A percentile compares a stretch with the other conserved stretches of the same genome.
Evolutionary conservation across 2,329 filamentous ascomycete genomes (phyloP).

Genomic region (Penicillium sp.): DNA sequence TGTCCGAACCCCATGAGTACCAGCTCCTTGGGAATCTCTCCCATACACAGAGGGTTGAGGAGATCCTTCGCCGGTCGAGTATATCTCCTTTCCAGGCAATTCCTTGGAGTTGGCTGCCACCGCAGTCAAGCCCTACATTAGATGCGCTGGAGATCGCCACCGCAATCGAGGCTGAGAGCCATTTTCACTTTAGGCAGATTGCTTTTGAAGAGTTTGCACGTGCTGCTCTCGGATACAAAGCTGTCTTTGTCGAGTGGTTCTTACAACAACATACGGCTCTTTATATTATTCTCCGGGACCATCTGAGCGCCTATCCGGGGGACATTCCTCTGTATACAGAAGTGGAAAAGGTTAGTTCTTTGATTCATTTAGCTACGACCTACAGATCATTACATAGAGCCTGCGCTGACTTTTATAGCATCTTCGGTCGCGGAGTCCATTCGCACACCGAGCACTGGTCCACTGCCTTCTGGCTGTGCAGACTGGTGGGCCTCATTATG

Average conservation of each 20-base stretch:
- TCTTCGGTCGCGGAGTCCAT: slow-evolving; percentile 37
- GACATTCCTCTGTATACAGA: slow-evolving; percentile 33
- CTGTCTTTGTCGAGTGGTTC: slow-evolving; percentile 39
- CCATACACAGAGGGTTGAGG: slow-evolving; percentile 41
- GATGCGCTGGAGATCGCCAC: slow-evolving; percentile 30
- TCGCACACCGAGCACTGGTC: slow-evolving; percentile 37
- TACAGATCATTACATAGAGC: neutral
- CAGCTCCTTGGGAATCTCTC: slow-evolving; percentile 29
- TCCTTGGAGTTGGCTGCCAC: slow-evolving; percentile 41
- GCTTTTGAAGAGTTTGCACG: slow-evolving; percentile 43
- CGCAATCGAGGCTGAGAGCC: slow-evolving; percentile 40
- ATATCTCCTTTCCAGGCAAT: slow-evolving; percentile 19
- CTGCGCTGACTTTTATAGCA: slow-evolving; percentile 22
- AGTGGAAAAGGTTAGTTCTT: slow-evolving; percentile 35
- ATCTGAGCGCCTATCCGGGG: slow-evolving; percentile 34
- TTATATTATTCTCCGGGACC: slow-evolving; percentile 33
- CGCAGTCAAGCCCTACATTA: slow-evolving; percentile 17
- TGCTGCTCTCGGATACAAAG: slow-evolving; percentile 37
- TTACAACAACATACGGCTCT: slow-evolving; percentile 39
- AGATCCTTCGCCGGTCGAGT: slow-evolving; percentile 37
- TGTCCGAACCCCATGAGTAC: slow-evolving; percentile 30
- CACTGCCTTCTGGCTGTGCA: slow-evolving; percentile 30
- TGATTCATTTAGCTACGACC: neutral
- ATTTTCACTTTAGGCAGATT: slow-evolving; percentile 39
- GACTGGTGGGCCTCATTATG: slow-evolving; percentile 7